A percentile compares a stretch with the other conserved stretches of the same genome.
Conservation (phyloP, 83 land plant genomes). For the Picea abies region DNA sequence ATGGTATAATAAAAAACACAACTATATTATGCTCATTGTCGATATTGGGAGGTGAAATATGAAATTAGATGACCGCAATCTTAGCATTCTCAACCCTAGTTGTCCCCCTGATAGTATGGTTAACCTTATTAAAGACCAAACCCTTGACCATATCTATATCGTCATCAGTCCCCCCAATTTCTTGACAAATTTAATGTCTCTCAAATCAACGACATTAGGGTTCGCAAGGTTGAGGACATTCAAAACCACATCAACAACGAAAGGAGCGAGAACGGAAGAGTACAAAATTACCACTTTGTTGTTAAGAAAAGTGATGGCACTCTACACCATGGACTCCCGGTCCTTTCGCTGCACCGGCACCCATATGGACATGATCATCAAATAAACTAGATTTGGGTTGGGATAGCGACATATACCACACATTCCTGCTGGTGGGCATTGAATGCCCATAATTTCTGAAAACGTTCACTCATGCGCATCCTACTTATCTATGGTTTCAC, state of each 20-base stretch:
- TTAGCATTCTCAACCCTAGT: conserved; percentile 45
- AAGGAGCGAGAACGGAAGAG: conserved; percentile 89
- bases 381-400: no score
- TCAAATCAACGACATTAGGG: conserved; percentile 78
- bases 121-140: conserved; percentile 85
- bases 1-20: conserved; percentile 53
- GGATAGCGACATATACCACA: no score
- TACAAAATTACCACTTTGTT: conserved; percentile 91
- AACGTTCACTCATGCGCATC: no score
- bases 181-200: conserved; percentile 79
- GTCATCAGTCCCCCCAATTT: conserved; percentile 95
- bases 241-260: conserved; percentile 88
- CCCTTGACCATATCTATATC: conserved; percentile 89
- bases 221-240: conserved; percentile 72
- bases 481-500: no score
- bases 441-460: no score
- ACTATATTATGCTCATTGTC: conserved; percentile 52
- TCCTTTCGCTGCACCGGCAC: conserved; percentile 19
- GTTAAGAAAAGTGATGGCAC: conserved; percentile 84
- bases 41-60: conserved; percentile 53
- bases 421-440: no score
- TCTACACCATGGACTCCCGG: conserved; percentile 71
- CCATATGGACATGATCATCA: no score
- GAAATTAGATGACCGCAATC: conserved; percentile 49
- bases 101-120: conserved; percentile 80